These are phyloP conservation scores for Cladochytrium tenue DNA, from an alignment of 371 early-diverging fungal species.

Conservation along the genomic window DNA sequence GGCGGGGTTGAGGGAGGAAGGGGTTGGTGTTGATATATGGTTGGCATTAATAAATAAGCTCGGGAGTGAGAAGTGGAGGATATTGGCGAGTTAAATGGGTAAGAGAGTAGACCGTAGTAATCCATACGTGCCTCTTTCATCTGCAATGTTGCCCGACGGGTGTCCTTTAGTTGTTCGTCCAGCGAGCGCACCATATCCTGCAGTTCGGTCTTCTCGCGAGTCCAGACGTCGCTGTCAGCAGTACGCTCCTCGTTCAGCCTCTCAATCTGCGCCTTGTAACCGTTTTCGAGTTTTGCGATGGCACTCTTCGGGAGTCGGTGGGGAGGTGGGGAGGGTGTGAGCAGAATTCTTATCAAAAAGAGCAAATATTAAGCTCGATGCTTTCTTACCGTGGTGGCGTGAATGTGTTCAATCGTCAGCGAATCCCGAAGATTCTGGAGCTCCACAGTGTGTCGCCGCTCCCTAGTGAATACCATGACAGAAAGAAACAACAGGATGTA, in stretches of 20 bases:
- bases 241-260: constrained; percentile 6
- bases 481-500: too few species aligned
- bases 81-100: neutral
- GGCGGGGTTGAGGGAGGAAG: neutral
- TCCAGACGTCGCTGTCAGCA: constrained; percentile 6
- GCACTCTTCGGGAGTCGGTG: constrained; percentile 9
- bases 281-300: constrained; percentile 14
- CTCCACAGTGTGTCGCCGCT: constrained; percentile 20
- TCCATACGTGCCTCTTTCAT: constrained; percentile 14
- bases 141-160: constrained; percentile 9
- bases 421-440: constrained; percentile 28
- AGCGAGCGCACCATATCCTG: constrained; percentile 4
- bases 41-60: too few species aligned
- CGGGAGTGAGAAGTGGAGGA: too few species aligned
- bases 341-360: neutral
- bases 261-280: constrained; percentile 18
- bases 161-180: constrained; percentile 15
- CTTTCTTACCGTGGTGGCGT: constrained; percentile 16
- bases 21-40: too few species aligned
- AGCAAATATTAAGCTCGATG: neutral
- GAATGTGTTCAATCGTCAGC: constrained; percentile 19
- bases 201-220: neutral
- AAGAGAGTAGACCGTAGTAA: too few species aligned
- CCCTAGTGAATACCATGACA: constrained; percentile 10
- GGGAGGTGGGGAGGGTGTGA: neutral